Conservation (phyloP, 345 rosid species). For the Lepidium aucheri region DNA sequence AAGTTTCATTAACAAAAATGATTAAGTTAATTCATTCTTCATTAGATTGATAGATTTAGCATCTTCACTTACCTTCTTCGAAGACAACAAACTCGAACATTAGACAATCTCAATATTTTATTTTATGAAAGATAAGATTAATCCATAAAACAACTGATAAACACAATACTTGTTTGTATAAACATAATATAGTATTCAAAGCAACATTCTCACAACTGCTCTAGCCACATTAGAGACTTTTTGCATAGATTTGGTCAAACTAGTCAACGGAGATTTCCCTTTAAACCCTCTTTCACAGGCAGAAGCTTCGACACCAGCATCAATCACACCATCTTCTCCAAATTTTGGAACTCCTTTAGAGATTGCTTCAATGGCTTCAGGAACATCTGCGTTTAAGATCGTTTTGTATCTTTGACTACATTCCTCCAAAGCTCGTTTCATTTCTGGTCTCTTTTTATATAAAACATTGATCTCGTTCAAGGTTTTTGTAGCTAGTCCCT, state of each 20-base stretch:
- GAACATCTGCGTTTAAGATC: conserved; percentile 38
- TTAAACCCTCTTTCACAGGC: conserved; percentile 29
- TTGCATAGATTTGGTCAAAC: conserved; percentile 29
- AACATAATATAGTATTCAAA: conserved; percentile 11
- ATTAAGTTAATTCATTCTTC: no score
- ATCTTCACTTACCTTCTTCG: no score
- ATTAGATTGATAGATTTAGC: no score
- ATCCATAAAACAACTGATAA: background rate
- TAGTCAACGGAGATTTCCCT: conserved; percentile 30
- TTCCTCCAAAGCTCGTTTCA: conserved; percentile 27
- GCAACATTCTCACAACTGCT: conserved; percentile 37
- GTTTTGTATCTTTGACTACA: conserved; percentile 39
- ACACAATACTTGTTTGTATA: background rate
- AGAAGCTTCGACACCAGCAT: conserved; percentile 35
- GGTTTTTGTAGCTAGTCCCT: conserved; percentile 5
- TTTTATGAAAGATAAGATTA: background rate
- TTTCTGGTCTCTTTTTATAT: conserved; percentile 26
- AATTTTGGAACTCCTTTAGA: conserved; percentile 37
- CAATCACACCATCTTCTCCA: conserved; percentile 30
- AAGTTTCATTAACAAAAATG: no score
- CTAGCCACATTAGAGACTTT: conserved; percentile 31
- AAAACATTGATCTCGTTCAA: conserved; percentile 15
- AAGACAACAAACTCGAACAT: no score
- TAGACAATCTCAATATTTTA: no score
- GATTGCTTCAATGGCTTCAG: conserved; percentile 38